Percentiles rank a stretch among this genome's conserved stretches.
Evolutionary conservation across 2,329 filamentous ascomycete genomes (phyloP).

Genomic region (Monilinia fructicola): DNA sequence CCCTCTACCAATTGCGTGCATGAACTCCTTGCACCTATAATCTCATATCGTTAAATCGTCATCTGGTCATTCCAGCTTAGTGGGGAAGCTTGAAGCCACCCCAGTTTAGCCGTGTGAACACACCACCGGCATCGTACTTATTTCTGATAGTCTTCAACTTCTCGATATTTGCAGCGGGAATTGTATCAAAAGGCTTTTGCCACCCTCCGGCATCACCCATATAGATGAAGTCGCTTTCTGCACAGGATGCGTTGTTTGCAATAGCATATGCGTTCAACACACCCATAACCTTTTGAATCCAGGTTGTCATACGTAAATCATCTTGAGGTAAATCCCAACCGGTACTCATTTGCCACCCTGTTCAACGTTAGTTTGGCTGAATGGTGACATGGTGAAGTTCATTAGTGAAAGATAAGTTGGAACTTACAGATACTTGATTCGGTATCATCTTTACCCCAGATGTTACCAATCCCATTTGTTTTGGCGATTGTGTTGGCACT

Average conservation of each 20-base stretch:
- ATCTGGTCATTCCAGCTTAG: background rate
- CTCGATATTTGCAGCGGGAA: slow-evolving; percentile 41
- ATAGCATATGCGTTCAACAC: slow-evolving; percentile 41
- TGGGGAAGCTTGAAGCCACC: slow-evolving; percentile 36
- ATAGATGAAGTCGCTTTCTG: slow-evolving; percentile 26
- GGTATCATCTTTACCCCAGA: slow-evolving; percentile 42
- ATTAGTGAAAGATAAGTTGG: background rate
- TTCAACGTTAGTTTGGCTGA: background rate
- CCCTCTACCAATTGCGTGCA: too few relatives aligned
- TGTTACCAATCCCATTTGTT: slow-evolving; percentile 44
- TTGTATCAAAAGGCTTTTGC: slow-evolving; percentile 37
- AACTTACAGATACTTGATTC: slow-evolving; percentile 40
- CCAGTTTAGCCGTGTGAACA: slow-evolving; percentile 36
- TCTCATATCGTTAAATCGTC: too few relatives aligned
- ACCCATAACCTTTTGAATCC: slow-evolving; percentile 39
- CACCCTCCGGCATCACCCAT: slow-evolving; percentile 31
- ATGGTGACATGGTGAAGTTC: background rate
- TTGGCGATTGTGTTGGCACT: slow-evolving; percentile 39
- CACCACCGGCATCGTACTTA: slow-evolving; percentile 35
- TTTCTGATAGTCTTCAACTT: slow-evolving; percentile 33
- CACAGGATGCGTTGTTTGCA: slow-evolving; percentile 18
- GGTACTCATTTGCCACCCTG: slow-evolving; percentile 45
- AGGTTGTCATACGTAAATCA: slow-evolving; percentile 42
- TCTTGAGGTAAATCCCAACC: slow-evolving; percentile 43
- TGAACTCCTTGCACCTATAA: too few relatives aligned